These are phyloP conservation scores for Avena insularis DNA, from an alignment of 176 grass and related monocot genomes.

Conservation along the genomic window DNA sequence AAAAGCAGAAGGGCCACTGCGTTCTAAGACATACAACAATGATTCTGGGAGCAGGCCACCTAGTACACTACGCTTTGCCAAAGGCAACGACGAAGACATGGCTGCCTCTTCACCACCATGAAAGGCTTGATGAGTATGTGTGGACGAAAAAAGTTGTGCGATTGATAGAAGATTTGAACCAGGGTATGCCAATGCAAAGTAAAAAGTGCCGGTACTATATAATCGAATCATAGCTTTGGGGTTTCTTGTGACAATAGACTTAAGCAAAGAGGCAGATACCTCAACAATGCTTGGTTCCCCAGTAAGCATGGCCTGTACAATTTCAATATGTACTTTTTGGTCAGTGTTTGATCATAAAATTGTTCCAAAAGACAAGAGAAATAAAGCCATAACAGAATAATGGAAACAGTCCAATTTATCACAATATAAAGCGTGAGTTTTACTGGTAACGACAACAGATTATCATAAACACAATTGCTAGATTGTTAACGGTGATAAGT, in stretches of 20 bases:
- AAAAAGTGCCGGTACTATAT: conserved; percentile 93
- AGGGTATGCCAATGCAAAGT: conserved; percentile 89
- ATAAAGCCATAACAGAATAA: conserved; percentile 12
- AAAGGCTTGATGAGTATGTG: conserved; percentile 98
- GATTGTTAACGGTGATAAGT: conserved; percentile 12
- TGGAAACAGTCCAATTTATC: background rate
- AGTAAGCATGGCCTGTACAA: conserved; percentile 84
- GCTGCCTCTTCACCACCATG: conserved; percentile 99
- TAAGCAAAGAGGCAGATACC: conserved; percentile 83
- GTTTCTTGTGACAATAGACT: conserved; percentile 96
- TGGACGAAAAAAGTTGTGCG: conserved; percentile 82
- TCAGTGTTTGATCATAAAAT: conserved; percentile 15
- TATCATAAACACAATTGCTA: conserved; percentile 36
- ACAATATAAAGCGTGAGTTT: conserved; percentile 28
- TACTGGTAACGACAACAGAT: conserved; percentile 18
- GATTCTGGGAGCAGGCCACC: conserved; percentile 96
- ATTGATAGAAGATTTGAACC: conserved; percentile 98
- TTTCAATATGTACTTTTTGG: conserved; percentile 29
- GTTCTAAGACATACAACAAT: conserved; percentile 93
- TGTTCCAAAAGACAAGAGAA: conserved; percentile 31
- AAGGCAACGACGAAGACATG: conserved; percentile 85
- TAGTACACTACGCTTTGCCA: conserved; percentile 93
- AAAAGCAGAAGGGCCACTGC: conserved; percentile 88
- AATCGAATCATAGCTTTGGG: conserved; percentile 97
- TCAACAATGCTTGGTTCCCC: conserved; percentile 97